Conservation (phyloP, 768 basidiomycete species). For the Psilocybe tampanensis region DNA sequence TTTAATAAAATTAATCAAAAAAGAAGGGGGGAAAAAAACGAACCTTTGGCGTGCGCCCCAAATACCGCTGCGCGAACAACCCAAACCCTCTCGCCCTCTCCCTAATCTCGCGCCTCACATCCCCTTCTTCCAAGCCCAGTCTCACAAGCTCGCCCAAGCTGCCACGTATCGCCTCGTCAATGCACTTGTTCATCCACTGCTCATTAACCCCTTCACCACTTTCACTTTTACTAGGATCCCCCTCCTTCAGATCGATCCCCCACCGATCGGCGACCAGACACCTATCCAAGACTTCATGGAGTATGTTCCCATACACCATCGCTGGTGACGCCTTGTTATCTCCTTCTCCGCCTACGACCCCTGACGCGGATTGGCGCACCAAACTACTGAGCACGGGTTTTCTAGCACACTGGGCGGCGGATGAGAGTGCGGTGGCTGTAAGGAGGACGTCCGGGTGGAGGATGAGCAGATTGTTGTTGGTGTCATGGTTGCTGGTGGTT, state of each 20-base stretch:
- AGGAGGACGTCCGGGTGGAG: conserved; percentile 92
- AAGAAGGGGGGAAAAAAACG: conserved; percentile 4
- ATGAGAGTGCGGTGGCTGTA: conserved; percentile 88
- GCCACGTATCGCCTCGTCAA: conserved; percentile 55
- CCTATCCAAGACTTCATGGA: conserved; percentile 89
- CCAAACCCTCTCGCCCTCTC: conserved; percentile 64
- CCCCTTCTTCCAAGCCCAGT: conserved; percentile 57
- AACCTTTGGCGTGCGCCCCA: conserved; percentile 68
- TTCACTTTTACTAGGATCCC: neutral
- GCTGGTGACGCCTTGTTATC: conserved; percentile 52
- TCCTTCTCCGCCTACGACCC: conserved; percentile 15
- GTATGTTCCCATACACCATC: conserved; percentile 89
- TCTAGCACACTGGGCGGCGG: conserved; percentile 79
- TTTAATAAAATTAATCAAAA: too few species aligned
- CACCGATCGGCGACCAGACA: conserved; percentile 66
- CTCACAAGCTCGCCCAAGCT: conserved; percentile 65
- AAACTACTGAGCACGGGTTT: conserved; percentile 80
- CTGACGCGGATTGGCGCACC: conserved; percentile 45
- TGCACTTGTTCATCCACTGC: conserved; percentile 53
- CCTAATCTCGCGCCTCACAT: conserved; percentile 66
- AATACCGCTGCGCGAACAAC: conserved; percentile 67
- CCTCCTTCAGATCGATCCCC: too few species aligned
- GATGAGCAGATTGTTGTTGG: conserved; percentile 64
- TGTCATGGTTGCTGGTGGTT: too few species aligned
- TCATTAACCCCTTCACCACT: neutral